Percentiles rank a stretch among this genome's conserved stretches.
Conservation (phyloP, 2,329 filamentous ascomycete genomes). For the Ascochyta clinopodiicola region DNA sequence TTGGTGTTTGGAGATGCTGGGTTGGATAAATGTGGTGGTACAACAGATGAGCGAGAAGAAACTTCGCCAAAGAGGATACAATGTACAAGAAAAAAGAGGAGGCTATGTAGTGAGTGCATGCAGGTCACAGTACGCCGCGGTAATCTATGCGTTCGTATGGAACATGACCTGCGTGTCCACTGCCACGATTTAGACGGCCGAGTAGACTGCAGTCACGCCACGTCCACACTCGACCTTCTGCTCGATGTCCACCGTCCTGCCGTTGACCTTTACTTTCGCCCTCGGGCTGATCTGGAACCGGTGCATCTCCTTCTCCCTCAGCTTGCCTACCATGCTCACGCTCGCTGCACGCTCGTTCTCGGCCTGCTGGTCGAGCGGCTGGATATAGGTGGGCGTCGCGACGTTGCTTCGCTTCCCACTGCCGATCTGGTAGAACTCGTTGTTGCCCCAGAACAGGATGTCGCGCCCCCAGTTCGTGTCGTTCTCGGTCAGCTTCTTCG, state of each 20-base stretch:
- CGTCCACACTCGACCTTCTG: constrained; percentile 89
- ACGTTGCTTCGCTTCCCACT: constrained; percentile 87
- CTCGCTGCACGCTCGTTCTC: constrained; percentile 52
- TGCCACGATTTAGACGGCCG: constrained; percentile 47
- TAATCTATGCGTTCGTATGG: constrained; percentile 10
- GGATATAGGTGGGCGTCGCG: constrained; percentile 77
- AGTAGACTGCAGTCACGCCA: constrained; percentile 83
- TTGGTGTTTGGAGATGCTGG: background rate
- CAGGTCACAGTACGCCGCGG: background rate
- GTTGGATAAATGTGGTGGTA: constrained; percentile 6
- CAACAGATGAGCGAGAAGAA: background rate
- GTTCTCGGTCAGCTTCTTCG: constrained; percentile 56
- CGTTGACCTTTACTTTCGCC: constrained; percentile 71
- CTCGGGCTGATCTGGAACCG: constrained; percentile 82
- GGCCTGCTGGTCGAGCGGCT: constrained; percentile 71
- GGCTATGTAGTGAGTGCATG: background rate
- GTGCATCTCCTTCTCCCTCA: constrained; percentile 70
- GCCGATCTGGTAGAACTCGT: constrained; percentile 91
- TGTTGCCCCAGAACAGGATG: constrained; percentile 91
- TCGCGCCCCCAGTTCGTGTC: constrained; percentile 90
- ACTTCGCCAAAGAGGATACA: background rate
- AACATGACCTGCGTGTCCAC: background rate
- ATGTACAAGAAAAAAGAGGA: constrained; percentile 4
- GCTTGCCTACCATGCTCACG: constrained; percentile 43
- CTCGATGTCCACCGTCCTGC: constrained; percentile 76